Evolutionary conservation across 768 basidiomycete genomes (phyloP).

Genomic region (Podaxis sp.): DNA sequence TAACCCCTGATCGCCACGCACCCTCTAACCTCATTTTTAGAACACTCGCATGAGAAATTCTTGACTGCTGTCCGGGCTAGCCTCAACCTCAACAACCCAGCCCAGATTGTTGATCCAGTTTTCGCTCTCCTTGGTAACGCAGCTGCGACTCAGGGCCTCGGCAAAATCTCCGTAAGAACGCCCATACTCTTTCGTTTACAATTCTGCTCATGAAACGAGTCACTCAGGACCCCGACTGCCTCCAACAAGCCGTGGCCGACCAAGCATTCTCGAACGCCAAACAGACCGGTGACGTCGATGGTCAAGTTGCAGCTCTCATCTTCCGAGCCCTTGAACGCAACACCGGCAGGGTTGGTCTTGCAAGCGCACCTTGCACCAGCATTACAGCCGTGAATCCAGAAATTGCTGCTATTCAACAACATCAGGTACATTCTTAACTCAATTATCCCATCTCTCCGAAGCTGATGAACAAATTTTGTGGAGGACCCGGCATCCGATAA

Average conservation of each 20-base stretch:
- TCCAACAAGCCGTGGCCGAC: slow-evolving; percentile 65
- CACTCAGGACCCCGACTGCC: slow-evolving; percentile 52
- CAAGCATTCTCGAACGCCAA: slow-evolving; percentile 76
- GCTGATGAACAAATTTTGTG: not conserved
- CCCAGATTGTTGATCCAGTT: slow-evolving; percentile 56
- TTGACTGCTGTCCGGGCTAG: slow-evolving; percentile 48
- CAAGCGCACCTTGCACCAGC: slow-evolving; percentile 47
- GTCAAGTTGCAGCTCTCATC: slow-evolving; percentile 56
- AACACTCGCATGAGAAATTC: slow-evolving; percentile 65
- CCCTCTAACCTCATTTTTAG: slow-evolving; percentile 27
- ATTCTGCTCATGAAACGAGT: not conserved
- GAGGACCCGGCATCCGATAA: slow-evolving; percentile 60
- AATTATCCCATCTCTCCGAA: not conserved
- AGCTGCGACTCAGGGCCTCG: slow-evolving; percentile 54
- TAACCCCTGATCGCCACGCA: not conserved
- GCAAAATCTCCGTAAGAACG: slow-evolving; percentile 47
- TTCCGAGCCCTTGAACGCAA: slow-evolving; percentile 69
- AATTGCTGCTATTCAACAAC: slow-evolving; percentile 62
- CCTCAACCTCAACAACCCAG: slow-evolving; percentile 56
- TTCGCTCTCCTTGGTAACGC: slow-evolving; percentile 65
- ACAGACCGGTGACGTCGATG: slow-evolving; percentile 52
- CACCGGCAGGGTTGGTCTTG: slow-evolving; percentile 50
- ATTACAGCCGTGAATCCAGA: slow-evolving; percentile 60
- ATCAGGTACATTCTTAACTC: slow-evolving; percentile 37
- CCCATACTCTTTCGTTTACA: not conserved